phyloP scores from a whole-genome alignment of 352 stramenopile genomes.

The Globisporangium nagaii region DNA sequence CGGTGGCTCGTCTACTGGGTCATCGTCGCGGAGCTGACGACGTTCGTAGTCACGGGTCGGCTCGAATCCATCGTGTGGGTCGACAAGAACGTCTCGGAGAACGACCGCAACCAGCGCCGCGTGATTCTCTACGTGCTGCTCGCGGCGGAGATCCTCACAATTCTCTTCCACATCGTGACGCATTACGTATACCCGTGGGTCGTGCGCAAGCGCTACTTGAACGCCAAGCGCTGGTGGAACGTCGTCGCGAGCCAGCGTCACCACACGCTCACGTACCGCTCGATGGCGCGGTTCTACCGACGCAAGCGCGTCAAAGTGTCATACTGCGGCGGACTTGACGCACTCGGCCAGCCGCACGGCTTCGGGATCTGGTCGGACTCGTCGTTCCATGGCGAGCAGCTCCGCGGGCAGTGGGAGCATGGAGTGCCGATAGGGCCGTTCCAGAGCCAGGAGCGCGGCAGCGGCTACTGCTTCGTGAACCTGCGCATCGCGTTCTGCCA shows the following conservation, averaged over 20 bases:
- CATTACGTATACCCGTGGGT: constrained; percentile 51
- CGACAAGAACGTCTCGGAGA: constrained; percentile 23
- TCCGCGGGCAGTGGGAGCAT: constrained; percentile 49
- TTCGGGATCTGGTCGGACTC: constrained; percentile 59
- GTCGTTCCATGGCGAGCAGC: constrained; percentile 52
- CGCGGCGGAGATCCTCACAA: constrained; percentile 33
- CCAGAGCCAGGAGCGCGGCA: constrained; percentile 49
- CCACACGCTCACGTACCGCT: constrained; percentile 28
- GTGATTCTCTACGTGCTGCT: constrained; percentile 26
- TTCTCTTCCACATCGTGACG: constrained; percentile 34
- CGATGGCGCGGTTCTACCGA: constrained; percentile 18
- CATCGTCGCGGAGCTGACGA: constrained; percentile 31
- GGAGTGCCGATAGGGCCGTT: constrained; percentile 59
- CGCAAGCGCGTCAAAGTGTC: constrained; percentile 24
- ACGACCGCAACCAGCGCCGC: constrained; percentile 16
- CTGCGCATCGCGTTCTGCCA: constrained; percentile 50
- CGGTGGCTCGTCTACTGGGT: constrained; percentile 57
- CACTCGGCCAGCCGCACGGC: constrained; percentile 37
- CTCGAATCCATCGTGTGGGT: constrained; percentile 14
- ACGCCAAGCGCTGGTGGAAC: constrained; percentile 34
- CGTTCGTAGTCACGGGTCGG: constrained; percentile 15
- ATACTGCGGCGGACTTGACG: constrained; percentile 52
- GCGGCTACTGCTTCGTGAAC: constrained; percentile 51
- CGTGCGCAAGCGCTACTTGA: constrained; percentile 25
- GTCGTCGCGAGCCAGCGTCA: constrained; percentile 10